phyloP scores from a whole-genome alignment of 371 early-diverging fungal genomes.

The Fennellomyces sp. region DNA sequence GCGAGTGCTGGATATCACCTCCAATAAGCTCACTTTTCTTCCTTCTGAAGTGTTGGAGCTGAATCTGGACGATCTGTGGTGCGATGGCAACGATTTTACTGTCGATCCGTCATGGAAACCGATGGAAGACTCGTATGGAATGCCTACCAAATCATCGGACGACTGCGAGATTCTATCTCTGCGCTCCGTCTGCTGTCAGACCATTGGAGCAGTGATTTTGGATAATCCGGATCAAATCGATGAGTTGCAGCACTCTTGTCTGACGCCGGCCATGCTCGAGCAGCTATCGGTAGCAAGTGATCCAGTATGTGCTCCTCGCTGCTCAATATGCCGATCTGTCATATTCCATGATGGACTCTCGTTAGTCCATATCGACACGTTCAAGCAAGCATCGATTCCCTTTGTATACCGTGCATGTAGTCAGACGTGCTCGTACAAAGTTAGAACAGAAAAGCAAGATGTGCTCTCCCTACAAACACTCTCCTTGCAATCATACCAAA shows the following conservation, averaged over 20 bases:
- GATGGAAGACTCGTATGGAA: background rate
- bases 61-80: conserved; percentile 29
- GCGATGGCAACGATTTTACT: conserved; percentile 48
- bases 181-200: conserved; percentile 11
- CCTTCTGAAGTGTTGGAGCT: conserved; percentile 44
- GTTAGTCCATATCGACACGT: background rate
- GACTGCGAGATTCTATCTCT: conserved; percentile 9
- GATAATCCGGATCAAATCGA: background rate
- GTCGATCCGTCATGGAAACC: background rate
- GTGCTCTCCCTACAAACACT: no score
- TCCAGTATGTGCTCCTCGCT: conserved; percentile 9
- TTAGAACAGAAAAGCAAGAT: background rate
- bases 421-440: conserved; percentile 14
- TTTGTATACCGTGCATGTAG: conserved; percentile 15
- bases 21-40: conserved; percentile 53
- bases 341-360: conserved; percentile 15
- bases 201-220: background rate
- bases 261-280: conserved; percentile 7
- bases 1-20: conserved; percentile 57
- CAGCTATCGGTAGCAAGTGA: conserved; percentile 4
- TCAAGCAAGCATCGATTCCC: background rate
- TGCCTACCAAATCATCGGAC: background rate
- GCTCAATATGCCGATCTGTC: conserved; percentile 8
- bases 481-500: no score
- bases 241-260: background rate